These are phyloP conservation scores for Globisporangium megalacanthum DNA, from an alignment of 352 stramenopile species.

Conservation along the genomic window DNA sequence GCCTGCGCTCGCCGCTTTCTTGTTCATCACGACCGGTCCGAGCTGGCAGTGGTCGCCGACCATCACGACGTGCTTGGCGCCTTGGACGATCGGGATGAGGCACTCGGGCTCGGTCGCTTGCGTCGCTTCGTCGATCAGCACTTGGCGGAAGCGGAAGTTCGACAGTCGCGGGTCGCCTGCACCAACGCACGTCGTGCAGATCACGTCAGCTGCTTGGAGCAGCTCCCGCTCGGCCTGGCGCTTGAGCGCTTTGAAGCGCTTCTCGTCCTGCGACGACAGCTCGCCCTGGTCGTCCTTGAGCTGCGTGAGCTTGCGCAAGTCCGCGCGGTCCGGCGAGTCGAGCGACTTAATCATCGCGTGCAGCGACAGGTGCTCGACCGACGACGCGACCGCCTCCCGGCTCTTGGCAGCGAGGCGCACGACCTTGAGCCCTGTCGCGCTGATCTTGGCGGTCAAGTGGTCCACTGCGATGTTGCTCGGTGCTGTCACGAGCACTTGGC, in stretches of 20 bases:
- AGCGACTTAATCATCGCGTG: constrained; percentile 96
- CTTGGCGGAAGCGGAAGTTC: constrained; percentile 98
- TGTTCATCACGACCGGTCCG: constrained; percentile 98
- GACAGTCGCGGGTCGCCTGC: constrained; percentile 96
- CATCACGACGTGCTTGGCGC: constrained; percentile 98
- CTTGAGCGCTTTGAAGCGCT: constrained; percentile 93
- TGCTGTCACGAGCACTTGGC: constrained; percentile 97
- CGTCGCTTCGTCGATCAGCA: constrained; percentile 99
- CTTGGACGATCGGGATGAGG: constrained; percentile 98
- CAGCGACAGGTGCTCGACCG: constrained; percentile 97
- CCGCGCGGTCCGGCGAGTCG: constrained; percentile 86
- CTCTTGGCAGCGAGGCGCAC: constrained; percentile 98
- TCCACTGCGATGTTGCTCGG: constrained; percentile 99
- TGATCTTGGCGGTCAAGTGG: constrained; percentile 96
- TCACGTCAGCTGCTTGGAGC: constrained; percentile 97
- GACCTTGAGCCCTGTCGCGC: constrained; percentile 95
- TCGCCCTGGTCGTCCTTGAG: constrained; percentile 96
- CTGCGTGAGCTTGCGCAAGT: constrained; percentile 89
- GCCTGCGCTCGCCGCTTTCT: constrained; percentile 96
- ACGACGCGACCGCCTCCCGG: constrained; percentile 91
- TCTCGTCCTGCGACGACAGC: constrained; percentile 93
- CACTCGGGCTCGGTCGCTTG: constrained; percentile 99
- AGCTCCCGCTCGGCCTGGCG: constrained; percentile 94
- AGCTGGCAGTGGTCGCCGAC: constrained; percentile 99
- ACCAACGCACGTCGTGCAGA: constrained; percentile 99